These are phyloP conservation scores for Salpingoeca rosetta DNA, from an alignment of 78 protist genomes.

Conservation along the genomic window DNA sequence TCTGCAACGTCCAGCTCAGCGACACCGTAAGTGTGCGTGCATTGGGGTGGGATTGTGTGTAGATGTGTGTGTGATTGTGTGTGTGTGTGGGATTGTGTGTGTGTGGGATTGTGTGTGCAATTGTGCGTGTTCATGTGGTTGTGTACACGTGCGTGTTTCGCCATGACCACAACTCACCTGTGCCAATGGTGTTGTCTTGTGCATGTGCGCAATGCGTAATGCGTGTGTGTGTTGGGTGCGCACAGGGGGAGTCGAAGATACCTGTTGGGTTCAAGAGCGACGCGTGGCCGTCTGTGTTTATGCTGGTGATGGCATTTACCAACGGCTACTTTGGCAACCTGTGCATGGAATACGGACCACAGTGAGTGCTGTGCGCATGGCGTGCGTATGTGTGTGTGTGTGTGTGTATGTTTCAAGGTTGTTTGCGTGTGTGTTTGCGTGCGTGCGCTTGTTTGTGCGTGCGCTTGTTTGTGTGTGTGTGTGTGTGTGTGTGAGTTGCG, in stretches of 20 bases:
- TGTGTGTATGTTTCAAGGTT: not conserved
- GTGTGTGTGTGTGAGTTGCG: not conserved
- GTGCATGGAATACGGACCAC: slow-evolving; percentile 28
- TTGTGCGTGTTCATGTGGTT: no score
- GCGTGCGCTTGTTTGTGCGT: not conserved
- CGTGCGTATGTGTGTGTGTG: no score
- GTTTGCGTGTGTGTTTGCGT: not conserved
- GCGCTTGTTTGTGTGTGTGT: not conserved
- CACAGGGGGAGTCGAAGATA: no score
- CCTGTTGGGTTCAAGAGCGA: slow-evolving; percentile 18
- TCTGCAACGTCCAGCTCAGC: slow-evolving; percentile 41
- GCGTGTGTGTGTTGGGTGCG: no score
- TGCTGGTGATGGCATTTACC: slow-evolving; percentile 12
- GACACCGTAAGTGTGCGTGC: no score
- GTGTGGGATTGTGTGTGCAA: no score
- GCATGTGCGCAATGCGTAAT: not conserved
- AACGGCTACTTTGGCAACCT: slow-evolving; percentile 33
- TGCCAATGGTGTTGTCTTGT: no score
- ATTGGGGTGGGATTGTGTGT: no score
- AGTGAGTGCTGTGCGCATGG: no score
- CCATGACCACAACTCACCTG: not conserved
- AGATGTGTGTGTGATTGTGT: no score
- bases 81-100: no score
- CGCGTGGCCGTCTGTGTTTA: slow-evolving; percentile 8
- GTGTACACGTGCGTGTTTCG: not conserved